Evolutionary conservation across 179 eudicot species (phyloP).

Genomic region (Beta corolliflora): DNA sequence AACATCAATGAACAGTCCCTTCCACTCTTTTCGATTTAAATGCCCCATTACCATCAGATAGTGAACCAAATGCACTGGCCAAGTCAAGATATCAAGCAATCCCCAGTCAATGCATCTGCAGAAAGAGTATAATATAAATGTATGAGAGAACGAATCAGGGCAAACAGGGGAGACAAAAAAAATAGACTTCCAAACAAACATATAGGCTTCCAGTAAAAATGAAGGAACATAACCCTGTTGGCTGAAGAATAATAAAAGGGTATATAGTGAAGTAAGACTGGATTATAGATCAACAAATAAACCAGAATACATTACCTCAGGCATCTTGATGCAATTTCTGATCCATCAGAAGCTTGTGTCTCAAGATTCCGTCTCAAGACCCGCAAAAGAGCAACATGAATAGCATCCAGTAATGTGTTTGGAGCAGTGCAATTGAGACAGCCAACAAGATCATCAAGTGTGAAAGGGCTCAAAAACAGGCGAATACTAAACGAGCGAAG

Average conservation of each 20-base stretch:
- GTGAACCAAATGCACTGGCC: constrained; percentile 79
- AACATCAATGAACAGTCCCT: constrained; percentile 58
- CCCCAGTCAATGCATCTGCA: constrained; percentile 81
- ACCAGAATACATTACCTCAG: constrained; percentile 51
- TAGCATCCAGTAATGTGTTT: constrained; percentile 75
- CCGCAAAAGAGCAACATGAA: constrained; percentile 86
- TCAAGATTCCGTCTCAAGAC: constrained; percentile 67
- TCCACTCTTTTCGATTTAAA: constrained; percentile 65
- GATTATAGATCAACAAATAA: not conserved
- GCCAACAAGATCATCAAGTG: constrained; percentile 93
- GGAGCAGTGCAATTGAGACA: constrained; percentile 63
- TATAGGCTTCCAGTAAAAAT: not conserved
- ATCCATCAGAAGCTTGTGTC: constrained; percentile 63
- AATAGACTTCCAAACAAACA: not conserved
- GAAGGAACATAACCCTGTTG: not conserved
- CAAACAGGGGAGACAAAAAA: not conserved
- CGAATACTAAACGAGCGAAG: constrained; percentile 76
- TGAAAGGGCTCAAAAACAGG: constrained; percentile 83
- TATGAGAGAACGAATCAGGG: not conserved
- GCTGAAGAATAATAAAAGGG: not conserved
- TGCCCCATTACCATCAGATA: constrained; percentile 73
- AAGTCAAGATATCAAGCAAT: constrained; percentile 85
- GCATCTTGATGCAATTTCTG: constrained; percentile 74
- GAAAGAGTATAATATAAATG: constrained; percentile 1
- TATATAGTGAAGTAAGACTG: not conserved